phyloP scores from a whole-genome alignment of 768 basidiomycete species.

The Termitomyces sp. region DNA sequence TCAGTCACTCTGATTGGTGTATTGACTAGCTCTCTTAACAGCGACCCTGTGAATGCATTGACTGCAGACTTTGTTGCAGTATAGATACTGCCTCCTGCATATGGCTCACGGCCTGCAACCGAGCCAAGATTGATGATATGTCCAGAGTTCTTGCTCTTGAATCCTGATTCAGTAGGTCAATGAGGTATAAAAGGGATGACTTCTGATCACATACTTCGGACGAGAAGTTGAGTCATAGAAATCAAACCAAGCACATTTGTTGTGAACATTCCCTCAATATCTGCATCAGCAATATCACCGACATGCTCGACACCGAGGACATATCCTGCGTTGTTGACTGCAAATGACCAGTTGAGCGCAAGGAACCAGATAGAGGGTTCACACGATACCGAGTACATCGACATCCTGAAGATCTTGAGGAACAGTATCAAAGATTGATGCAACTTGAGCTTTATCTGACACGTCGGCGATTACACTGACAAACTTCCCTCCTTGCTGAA shows the following conservation, averaged over 20 bases:
- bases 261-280: slow-evolving; percentile 79
- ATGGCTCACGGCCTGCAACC: slow-evolving; percentile 83
- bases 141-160: slow-evolving; percentile 70
- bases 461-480: slow-evolving; percentile 72
- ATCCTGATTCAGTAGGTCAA: slow-evolving; percentile 40
- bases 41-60: slow-evolving; percentile 74
- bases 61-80: slow-evolving; percentile 89
- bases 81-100: slow-evolving; percentile 89
- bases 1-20: slow-evolving; percentile 93
- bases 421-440: slow-evolving; percentile 63
- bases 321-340: slow-evolving; percentile 74
- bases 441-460: slow-evolving; percentile 67
- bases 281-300: slow-evolving; percentile 70
- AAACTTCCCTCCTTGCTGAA: slow-evolving; percentile 75
- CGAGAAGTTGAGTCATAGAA: slow-evolving; percentile 68
- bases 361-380: not conserved
- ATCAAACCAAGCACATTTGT: slow-evolving; percentile 86
- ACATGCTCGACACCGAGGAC: slow-evolving; percentile 86
- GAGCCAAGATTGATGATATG: slow-evolving; percentile 96
- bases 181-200: not conserved
- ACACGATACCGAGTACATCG: slow-evolving; percentile 70
- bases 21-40: slow-evolving; percentile 84
- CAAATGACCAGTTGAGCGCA: not conserved
- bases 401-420: slow-evolving; percentile 65
- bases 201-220: slow-evolving; percentile 39